A percentile compares a stretch with the other conserved stretches of the same genome.
Evolutionary conservation across 1,284 basidiomycete genomes (phyloP).

Genomic region (Microbotryum scabiosae): DNA sequence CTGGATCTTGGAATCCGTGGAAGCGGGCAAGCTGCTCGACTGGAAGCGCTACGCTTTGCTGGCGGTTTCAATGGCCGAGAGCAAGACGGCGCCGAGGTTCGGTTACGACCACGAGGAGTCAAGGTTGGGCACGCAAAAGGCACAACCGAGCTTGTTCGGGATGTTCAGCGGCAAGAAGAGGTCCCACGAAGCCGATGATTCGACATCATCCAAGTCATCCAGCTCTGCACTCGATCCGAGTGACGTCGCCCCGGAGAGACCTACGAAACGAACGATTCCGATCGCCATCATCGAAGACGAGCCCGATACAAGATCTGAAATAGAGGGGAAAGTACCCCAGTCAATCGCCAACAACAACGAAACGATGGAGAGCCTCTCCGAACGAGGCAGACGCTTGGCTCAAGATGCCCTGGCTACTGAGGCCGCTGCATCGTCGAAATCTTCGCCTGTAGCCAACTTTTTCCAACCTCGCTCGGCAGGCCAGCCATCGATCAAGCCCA

Average conservation of each 20-base stretch:
- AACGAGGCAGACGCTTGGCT: slow-evolving; percentile 19
- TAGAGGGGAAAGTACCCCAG: not conserved
- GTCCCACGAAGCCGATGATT: not conserved
- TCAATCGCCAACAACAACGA: not conserved
- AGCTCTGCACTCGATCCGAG: not conserved
- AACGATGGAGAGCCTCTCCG: slow-evolving; percentile 19
- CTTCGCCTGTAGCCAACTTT: not conserved
- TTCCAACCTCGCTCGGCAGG: slow-evolving; percentile 4
- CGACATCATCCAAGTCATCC: not conserved
- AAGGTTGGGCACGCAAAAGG: slow-evolving; percentile 14
- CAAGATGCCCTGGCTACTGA: slow-evolving; percentile 7
- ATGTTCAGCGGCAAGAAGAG: slow-evolving; percentile 3
- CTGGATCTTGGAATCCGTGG: slow-evolving; percentile 73
- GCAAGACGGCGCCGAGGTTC: not conserved
- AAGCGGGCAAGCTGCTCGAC: slow-evolving; percentile 58
- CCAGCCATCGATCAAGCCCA: not conserved
- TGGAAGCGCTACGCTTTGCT: slow-evolving; percentile 54
- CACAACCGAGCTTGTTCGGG: slow-evolving; percentile 17
- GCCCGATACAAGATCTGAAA: too few species aligned
- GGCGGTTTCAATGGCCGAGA: not conserved
- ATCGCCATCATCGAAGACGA: not conserved
- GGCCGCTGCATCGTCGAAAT: not conserved
- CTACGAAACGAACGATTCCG: not conserved
- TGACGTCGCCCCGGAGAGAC: too few species aligned
- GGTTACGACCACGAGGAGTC: slow-evolving; percentile 6